phyloP scores from a whole-genome alignment of 2,329 filamentous ascomycete species.

The Sporothrix humicola region DNA sequence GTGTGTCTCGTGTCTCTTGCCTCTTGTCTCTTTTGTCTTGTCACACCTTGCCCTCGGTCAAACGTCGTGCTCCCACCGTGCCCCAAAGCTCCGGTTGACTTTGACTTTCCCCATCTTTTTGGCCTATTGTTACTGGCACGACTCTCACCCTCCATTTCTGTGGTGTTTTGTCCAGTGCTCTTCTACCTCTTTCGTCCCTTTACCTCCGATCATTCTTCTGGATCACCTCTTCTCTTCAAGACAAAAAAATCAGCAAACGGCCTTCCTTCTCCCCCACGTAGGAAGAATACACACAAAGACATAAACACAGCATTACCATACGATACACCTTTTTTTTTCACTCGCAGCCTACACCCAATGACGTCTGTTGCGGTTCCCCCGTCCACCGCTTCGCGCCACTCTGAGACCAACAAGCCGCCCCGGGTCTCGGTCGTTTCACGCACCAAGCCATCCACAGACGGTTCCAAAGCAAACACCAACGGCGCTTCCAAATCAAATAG shows the following conservation, averaged over 20 bases:
- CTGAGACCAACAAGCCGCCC: slow-evolving; percentile 46
- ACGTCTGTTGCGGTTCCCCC: slow-evolving; percentile 47
- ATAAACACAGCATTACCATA: not conserved
- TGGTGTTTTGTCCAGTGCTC: not conserved
- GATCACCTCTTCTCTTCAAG: slow-evolving; percentile 2
- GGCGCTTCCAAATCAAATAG: too few relatives aligned
- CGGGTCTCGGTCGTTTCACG: slow-evolving; percentile 47
- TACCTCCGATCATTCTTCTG: not conserved
- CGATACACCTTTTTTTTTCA: not conserved
- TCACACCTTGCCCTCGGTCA: slow-evolving; percentile 24
- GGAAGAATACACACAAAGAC: not conserved
- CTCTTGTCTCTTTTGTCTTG: not conserved
- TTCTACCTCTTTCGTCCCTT: slow-evolving; percentile 5
- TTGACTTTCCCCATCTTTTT: not conserved
- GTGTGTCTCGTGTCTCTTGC: not conserved
- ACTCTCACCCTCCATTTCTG: not conserved
- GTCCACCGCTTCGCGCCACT: slow-evolving; percentile 43
- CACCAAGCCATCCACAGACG: slow-evolving; percentile 44
- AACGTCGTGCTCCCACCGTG: slow-evolving; percentile 17
- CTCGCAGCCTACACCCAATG: slow-evolving; percentile 42
- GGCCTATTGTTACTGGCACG: not conserved
- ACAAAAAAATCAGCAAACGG: not conserved
- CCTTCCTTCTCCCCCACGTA: slow-evolving; percentile 7
- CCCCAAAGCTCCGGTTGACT: slow-evolving; percentile 16
- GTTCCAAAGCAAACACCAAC: not conserved